Conservation (phyloP, 1,284 basidiomycete genomes). For the Gomphus bonarii region DNA sequence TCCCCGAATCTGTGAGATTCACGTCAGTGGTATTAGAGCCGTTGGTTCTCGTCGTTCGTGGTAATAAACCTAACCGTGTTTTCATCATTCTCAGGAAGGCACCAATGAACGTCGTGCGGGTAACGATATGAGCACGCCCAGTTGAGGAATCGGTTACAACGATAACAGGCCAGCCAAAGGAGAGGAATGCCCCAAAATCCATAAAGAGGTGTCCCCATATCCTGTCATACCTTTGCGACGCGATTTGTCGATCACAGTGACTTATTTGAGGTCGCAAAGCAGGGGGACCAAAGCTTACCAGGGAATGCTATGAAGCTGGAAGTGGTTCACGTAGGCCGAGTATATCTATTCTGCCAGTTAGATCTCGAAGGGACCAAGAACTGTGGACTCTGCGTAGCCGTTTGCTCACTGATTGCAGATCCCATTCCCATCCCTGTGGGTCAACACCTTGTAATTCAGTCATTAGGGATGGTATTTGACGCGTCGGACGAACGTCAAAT, state of each 20-base stretch:
- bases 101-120: constrained; percentile 55
- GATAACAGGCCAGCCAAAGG: constrained; percentile 80
- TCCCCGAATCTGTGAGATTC: constrained; percentile 51
- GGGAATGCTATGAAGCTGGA: constrained; percentile 60
- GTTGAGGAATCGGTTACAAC: constrained; percentile 67
- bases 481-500: neutral
- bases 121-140: constrained; percentile 71
- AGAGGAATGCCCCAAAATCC: constrained; percentile 72
- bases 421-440: constrained; percentile 72
- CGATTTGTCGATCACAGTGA: constrained; percentile 2
- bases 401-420: constrained; percentile 64
- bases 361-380: neutral
- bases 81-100: constrained; percentile 74
- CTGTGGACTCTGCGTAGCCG: neutral
- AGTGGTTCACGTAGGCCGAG: constrained; percentile 76
- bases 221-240: constrained; percentile 53
- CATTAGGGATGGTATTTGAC: neutral
- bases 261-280: constrained; percentile 8
- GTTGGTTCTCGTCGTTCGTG: neutral
- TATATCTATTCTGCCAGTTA: constrained; percentile 43
- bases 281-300: constrained; percentile 39
- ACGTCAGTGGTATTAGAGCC: neutral
- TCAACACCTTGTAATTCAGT: constrained; percentile 55
- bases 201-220: constrained; percentile 77
- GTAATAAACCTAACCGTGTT: constrained; percentile 38